phyloP scores from a whole-genome alignment of 164 flowering plant genomes.

The Vitis rupestris region DNA sequence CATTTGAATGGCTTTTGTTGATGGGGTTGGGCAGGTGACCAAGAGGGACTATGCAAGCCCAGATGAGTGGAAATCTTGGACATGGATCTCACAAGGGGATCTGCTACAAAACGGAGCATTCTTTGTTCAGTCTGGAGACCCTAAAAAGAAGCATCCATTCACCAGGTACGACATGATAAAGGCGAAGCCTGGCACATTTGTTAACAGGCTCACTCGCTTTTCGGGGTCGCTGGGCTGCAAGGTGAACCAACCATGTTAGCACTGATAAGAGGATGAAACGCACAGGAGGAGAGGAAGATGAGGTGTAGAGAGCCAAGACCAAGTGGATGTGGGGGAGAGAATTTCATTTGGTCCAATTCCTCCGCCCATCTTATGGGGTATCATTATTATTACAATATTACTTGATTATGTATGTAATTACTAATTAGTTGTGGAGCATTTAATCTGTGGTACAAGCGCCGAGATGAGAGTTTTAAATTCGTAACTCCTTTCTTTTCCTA shows the following conservation, averaged over 20 bases:
- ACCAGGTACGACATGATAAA: constrained; percentile 24
- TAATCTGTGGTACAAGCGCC: too few relatives aligned
- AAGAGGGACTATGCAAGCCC: constrained; percentile 33
- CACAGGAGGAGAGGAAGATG: too few relatives aligned
- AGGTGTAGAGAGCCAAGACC: too few relatives aligned
- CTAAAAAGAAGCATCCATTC: constrained; percentile 3
- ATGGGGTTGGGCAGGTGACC: constrained; percentile 30
- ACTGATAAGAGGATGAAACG: too few relatives aligned
- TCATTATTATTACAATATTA: too few relatives aligned
- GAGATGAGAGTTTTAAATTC: too few relatives aligned
- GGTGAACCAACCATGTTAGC: constrained; percentile 19
- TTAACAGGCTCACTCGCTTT: constrained; percentile 35
- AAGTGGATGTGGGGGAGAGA: too few relatives aligned
- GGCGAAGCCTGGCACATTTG: constrained; percentile 34
- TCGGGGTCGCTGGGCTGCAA: constrained; percentile 43
- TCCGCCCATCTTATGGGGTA: too few relatives aligned
- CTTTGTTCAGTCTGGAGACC: constrained; percentile 44
- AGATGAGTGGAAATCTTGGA: constrained; percentile 42
- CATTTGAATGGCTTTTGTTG: not conserved
- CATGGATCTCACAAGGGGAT: constrained; percentile 55
- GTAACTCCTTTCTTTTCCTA: too few relatives aligned
- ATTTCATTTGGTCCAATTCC: too few relatives aligned
- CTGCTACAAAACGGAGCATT: constrained; percentile 42
- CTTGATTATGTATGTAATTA: too few relatives aligned
- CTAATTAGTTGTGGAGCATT: too few relatives aligned